phyloP scores from a whole-genome alignment of 495 filamentous ascomycete species.

The Thermothielavioides terrestris region DNA sequence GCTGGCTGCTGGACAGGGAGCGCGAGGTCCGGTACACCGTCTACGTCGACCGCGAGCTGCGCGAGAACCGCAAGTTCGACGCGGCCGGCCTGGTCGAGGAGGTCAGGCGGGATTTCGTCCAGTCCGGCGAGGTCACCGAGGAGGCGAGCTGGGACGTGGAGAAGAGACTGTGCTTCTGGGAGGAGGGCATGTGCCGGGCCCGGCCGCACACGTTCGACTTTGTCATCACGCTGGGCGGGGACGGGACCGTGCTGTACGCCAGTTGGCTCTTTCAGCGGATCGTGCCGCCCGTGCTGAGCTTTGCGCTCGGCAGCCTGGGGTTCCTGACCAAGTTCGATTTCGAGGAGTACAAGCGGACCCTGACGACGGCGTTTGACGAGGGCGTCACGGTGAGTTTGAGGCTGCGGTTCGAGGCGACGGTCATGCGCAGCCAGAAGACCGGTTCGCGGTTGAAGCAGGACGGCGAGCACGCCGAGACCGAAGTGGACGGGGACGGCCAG shows the following conservation, averaged over 20 bases:
- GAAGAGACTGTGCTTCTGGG: constrained; percentile 72
- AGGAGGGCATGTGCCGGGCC: constrained; percentile 61
- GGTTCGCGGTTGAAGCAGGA: constrained; percentile 1
- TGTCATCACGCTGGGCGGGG: constrained; percentile 87
- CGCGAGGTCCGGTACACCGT: constrained; percentile 63
- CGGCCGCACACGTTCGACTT: constrained; percentile 89
- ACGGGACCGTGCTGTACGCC: constrained; percentile 91
- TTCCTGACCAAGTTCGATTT: constrained; percentile 97
- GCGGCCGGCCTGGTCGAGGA: constrained; percentile 49
- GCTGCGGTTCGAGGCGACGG: constrained; percentile 84
- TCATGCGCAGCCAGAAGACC: constrained; percentile 71
- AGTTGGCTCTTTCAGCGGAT: constrained; percentile 97
- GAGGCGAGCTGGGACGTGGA: constrained; percentile 42
- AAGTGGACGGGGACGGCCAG: constrained; percentile 19
- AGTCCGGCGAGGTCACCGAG: constrained; percentile 15
- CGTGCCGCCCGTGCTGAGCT: constrained; percentile 87
- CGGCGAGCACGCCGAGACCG: constrained; percentile 18
- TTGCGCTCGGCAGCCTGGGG: constrained; percentile 82
- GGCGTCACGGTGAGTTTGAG: constrained; percentile 85
- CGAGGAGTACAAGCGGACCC: constrained; percentile 56
- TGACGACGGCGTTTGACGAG: constrained; percentile 65
- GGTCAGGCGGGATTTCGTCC: constrained; percentile 23
- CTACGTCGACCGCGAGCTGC: constrained; percentile 68
- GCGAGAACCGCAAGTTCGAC: constrained; percentile 63
- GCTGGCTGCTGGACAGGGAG: constrained; percentile 78